Evolutionary conservation across 805 yeast species (phyloP).

Genomic region (Wickerhamiella parazyma): DNA sequence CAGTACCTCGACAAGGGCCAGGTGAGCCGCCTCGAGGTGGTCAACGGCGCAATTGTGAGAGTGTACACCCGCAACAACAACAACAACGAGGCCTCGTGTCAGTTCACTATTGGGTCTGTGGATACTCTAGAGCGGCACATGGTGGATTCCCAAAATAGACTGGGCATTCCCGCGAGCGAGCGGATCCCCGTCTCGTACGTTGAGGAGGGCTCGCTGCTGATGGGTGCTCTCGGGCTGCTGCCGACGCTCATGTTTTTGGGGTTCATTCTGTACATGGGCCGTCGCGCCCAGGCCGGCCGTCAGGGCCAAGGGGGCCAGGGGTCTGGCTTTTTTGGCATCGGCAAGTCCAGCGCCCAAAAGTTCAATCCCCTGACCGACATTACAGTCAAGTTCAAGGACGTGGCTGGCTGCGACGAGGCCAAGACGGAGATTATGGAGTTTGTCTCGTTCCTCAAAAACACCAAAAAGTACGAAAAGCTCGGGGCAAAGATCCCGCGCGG

Average conservation of each 20-base stretch:
- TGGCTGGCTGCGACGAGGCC: slow-evolving; percentile 91
- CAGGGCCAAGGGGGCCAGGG: slow-evolving; percentile 44
- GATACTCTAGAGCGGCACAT: slow-evolving; percentile 75
- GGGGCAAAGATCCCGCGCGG: slow-evolving; percentile 96
- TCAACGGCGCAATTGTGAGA: slow-evolving; percentile 52
- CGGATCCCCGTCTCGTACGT: slow-evolving; percentile 67
- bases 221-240: slow-evolving; percentile 51
- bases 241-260: slow-evolving; percentile 76
- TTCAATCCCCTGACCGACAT: slow-evolving; percentile 77
- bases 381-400: slow-evolving; percentile 71
- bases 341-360: slow-evolving; percentile 64
- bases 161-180: slow-evolving; percentile 52
- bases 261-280: slow-evolving; percentile 55
- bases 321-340: slow-evolving; percentile 62
- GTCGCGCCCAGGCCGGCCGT: slow-evolving; percentile 32
- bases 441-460: slow-evolving; percentile 76
- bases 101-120: slow-evolving; percentile 79
- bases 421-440: slow-evolving; percentile 93
- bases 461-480: slow-evolving; percentile 66
- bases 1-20: slow-evolving; percentile 63
- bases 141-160: slow-evolving; percentile 54
- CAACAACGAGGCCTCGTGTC: slow-evolving; percentile 35
- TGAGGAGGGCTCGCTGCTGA: slow-evolving; percentile 52
- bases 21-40: slow-evolving; percentile 59
- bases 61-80: slow-evolving; percentile 19